Percentiles rank a stretch among this genome's conserved stretches.
Conservation (phyloP, 1,284 basidiomycete genomes). For the Ganoderma resinaceum region DNA sequence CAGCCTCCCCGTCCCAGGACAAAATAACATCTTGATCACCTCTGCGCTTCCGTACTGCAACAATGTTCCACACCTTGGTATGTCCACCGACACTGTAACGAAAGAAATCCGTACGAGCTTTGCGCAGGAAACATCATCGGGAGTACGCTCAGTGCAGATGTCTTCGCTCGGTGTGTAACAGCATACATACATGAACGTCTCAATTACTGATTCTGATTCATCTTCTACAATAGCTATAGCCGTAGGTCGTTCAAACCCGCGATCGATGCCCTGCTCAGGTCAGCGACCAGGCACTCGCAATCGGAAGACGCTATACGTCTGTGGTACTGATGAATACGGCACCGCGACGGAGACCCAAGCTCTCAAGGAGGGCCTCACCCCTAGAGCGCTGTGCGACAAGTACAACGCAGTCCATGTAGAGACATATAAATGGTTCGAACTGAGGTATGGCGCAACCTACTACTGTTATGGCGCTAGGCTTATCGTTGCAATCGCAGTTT, state of each 20-base stretch:
- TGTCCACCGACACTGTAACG: constrained; percentile 32
- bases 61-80: constrained; percentile 97
- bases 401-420: constrained; percentile 91
- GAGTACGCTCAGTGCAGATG: constrained; percentile 94
- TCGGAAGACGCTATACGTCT: constrained; percentile 83
- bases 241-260: constrained; percentile 50
- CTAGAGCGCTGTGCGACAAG: constrained; percentile 92
- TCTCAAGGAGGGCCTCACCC: constrained; percentile 90
- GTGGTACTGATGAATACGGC: constrained; percentile 99
- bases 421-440: constrained; percentile 96
- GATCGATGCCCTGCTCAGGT: constrained; percentile 3
- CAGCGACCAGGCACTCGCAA: constrained; percentile 69
- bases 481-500: constrained; percentile 64
- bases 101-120: background rate
- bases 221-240: constrained; percentile 58
- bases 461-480: constrained; percentile 11
- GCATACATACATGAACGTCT: background rate
- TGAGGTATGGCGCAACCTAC: constrained; percentile 57
- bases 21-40: constrained; percentile 90
- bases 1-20: constrained; percentile 87
- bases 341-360: constrained; percentile 99
- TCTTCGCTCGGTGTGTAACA: constrained; percentile 85
- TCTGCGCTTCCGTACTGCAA: constrained; percentile 99
- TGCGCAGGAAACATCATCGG: constrained; percentile 94
- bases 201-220: constrained; percentile 41